phyloP scores from a whole-genome alignment of 2,329 filamentous ascomycete species.

The Penicillium paneum region DNA sequence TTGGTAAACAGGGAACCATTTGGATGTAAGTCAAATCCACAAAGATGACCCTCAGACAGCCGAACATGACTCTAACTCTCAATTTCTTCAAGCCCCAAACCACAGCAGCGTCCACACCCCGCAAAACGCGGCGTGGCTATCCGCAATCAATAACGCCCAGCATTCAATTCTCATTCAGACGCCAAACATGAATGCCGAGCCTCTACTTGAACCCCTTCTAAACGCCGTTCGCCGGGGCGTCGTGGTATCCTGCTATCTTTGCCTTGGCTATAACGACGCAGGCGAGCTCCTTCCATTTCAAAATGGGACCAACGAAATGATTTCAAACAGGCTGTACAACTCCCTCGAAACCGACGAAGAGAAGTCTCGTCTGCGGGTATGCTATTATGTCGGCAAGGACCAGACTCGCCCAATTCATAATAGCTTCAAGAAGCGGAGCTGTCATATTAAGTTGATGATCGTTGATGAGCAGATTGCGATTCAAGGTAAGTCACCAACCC shows the following conservation, averaged over 20 bases:
- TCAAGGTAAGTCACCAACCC: conserved; percentile 45
- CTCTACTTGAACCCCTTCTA: conserved; percentile 61
- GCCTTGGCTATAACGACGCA: conserved; percentile 74
- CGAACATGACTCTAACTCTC: not conserved
- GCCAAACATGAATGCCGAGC: conserved; percentile 71
- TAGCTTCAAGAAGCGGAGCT: conserved; percentile 62
- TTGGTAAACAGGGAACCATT: conserved; percentile 68
- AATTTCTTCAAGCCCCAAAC: conserved; percentile 47
- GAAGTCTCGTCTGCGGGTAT: conserved; percentile 55
- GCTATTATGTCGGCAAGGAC: conserved; percentile 73
- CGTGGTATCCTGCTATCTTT: conserved; percentile 67
- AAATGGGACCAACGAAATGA: conserved; percentile 72
- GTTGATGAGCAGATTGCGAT: conserved; percentile 67
- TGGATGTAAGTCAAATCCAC: conserved; percentile 42
- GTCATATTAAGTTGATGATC: conserved; percentile 76
- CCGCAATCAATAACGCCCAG: conserved; percentile 63
- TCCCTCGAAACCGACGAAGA: conserved; percentile 53
- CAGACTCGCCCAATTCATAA: conserved; percentile 66
- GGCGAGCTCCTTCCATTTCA: conserved; percentile 74
- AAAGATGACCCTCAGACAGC: not conserved
- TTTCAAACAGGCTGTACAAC: conserved; percentile 58
- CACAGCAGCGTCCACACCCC: conserved; percentile 62
- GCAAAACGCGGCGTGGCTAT: conserved; percentile 73
- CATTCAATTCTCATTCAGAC: conserved; percentile 72
- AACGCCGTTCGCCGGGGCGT: conserved; percentile 66